A percentile compares a stretch with the other conserved stretches of the same genome.
phyloP scores from a whole-genome alignment of 139 green algal species.

The Chlamydomonas schloesseri region DNA sequence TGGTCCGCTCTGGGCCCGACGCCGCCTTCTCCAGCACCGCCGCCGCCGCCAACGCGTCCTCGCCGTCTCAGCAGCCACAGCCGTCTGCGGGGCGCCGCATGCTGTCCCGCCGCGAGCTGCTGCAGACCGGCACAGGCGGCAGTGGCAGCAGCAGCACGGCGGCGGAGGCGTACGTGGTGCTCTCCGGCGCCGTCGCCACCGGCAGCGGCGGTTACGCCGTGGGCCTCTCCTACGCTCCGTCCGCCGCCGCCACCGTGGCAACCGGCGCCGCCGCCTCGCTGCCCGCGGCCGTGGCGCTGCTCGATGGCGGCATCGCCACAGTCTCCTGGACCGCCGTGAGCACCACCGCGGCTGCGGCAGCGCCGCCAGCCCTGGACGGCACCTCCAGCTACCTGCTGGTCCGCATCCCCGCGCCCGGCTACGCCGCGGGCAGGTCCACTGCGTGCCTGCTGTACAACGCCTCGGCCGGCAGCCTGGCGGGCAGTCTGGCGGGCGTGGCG shows the following conservation, averaged over 20 bases:
- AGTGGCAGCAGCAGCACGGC: background rate
- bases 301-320: background rate
- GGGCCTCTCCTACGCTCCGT: background rate
- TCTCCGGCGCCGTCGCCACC: background rate
- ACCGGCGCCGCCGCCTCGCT: background rate
- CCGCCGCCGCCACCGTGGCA: background rate
- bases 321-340: background rate
- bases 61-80: background rate
- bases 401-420: background rate
- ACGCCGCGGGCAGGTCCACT: background rate
- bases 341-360: background rate
- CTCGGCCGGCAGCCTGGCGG: background rate
- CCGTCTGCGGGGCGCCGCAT: too few species aligned
- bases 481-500: background rate
- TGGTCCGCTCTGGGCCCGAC: background rate
- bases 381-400: background rate
- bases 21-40: too few species aligned
- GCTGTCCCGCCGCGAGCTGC: background rate
- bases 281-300: background rate
- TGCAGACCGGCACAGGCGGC: background rate
- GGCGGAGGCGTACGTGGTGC: background rate
- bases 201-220: background rate
- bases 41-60: background rate
- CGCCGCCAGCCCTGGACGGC: conserved; percentile 13
- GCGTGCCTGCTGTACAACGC: conserved; percentile 5